Conservation (phyloP, 2,329 filamentous ascomycete species). For the Penicillium griseofulvum region DNA sequence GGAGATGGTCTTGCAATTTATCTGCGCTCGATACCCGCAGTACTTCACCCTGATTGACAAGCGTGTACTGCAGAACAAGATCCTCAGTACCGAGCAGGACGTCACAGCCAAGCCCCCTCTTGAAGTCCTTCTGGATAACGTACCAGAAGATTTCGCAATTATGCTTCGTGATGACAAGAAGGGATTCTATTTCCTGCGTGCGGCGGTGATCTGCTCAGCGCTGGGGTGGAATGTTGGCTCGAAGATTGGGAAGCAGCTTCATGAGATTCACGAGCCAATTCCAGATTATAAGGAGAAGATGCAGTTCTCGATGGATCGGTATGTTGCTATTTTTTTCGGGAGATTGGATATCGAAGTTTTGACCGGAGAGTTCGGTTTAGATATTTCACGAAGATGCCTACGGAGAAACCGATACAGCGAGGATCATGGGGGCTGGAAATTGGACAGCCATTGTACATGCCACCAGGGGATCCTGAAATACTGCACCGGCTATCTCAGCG, state of each 20-base stretch:
- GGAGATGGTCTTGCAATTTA: constrained; percentile 80
- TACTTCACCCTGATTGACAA: constrained; percentile 63
- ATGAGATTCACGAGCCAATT: constrained; percentile 70
- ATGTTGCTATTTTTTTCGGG: constrained; percentile 23
- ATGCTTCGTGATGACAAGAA: constrained; percentile 68
- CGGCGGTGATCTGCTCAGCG: constrained; percentile 73
- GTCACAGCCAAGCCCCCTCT: constrained; percentile 64
- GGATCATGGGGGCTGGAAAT: constrained; percentile 82
- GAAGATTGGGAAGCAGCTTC: constrained; percentile 69
- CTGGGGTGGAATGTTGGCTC: constrained; percentile 74
- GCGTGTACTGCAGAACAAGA: constrained; percentile 63
- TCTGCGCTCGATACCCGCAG: constrained; percentile 73
- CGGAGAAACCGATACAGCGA: constrained; percentile 73
- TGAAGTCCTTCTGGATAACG: constrained; percentile 68
- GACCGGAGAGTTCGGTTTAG: constrained; percentile 39
- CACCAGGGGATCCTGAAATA: constrained; percentile 65
- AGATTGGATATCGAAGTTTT: background rate
- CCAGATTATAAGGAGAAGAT: constrained; percentile 87
- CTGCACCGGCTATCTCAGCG: constrained; percentile 59
- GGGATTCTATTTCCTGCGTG: constrained; percentile 71
- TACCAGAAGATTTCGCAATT: constrained; percentile 82
- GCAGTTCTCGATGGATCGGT: constrained; percentile 83
- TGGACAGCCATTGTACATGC: constrained; percentile 71
- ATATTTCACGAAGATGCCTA: constrained; percentile 77
- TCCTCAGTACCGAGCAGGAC: constrained; percentile 62